Conservation (phyloP, 306 rosid species). For the Pyrus betulifolia region DNA sequence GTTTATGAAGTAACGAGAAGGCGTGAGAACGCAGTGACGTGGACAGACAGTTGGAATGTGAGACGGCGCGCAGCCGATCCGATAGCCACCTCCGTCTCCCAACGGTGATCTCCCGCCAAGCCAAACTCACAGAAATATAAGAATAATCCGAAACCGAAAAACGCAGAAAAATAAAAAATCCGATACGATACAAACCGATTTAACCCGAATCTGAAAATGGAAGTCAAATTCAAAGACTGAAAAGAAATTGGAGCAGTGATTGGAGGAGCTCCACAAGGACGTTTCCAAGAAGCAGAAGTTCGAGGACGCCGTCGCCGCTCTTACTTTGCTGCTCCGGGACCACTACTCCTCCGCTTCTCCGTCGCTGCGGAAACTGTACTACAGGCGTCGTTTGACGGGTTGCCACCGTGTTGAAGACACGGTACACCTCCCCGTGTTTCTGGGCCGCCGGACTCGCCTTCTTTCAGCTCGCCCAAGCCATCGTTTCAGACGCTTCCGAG, state of each 20-base stretch:
- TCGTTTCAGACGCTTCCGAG: constrained; percentile 55
- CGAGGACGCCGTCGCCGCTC: constrained; percentile 57
- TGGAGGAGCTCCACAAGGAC: constrained; percentile 69
- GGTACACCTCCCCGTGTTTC: constrained; percentile 78
- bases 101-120: constrained; percentile 45
- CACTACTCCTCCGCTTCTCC: constrained; percentile 59
- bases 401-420: constrained; percentile 72
- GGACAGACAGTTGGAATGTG: not conserved
- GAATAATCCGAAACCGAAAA: too few species aligned
- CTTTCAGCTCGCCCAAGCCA: constrained; percentile 48
- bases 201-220: not conserved
- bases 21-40: not conserved
- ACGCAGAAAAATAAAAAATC: too few species aligned
- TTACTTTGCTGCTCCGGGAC: constrained; percentile 45
- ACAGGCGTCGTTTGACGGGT: constrained; percentile 61
- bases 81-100: not conserved
- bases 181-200: not conserved
- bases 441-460: constrained; percentile 78
- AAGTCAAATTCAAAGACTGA: constrained; percentile 22
- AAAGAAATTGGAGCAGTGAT: constrained; percentile 30
- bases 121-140: not conserved
- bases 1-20: not conserved
- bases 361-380: constrained; percentile 60
- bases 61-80: not conserved
- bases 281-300: constrained; percentile 60